These are phyloP conservation scores for Trichoderma sp. DNA, from an alignment of 2,329 filamentous ascomycete species.

Conservation along the genomic window DNA sequence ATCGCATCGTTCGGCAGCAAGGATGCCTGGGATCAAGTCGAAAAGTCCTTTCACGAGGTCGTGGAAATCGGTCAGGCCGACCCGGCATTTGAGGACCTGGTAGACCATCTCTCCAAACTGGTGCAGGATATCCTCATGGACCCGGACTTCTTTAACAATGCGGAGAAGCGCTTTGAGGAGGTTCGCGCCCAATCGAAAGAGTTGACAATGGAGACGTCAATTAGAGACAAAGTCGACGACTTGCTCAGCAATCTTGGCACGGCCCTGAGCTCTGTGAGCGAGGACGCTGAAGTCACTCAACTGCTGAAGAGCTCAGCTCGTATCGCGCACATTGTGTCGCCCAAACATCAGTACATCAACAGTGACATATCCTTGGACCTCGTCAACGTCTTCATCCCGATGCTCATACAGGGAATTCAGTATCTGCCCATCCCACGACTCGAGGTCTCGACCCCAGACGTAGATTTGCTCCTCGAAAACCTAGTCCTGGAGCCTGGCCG, in stretches of 20 bases:
- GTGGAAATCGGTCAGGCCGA: conserved; percentile 72
- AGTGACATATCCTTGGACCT: conserved; percentile 70
- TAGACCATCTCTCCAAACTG: conserved; percentile 68
- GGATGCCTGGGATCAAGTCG: conserved; percentile 71
- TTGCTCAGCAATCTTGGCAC: conserved; percentile 66
- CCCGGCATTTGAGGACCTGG: conserved; percentile 75
- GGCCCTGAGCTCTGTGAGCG: conserved; percentile 64
- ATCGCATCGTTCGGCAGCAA: conserved; percentile 74
- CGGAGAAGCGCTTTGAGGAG: conserved; percentile 53
- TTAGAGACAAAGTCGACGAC: conserved; percentile 69
- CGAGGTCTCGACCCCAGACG: conserved; percentile 78
- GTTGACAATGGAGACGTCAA: conserved; percentile 61
- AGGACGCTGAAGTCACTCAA: conserved; percentile 69
- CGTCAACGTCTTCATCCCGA: conserved; percentile 76
- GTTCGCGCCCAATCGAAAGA: conserved; percentile 57
- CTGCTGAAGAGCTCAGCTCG: conserved; percentile 64
- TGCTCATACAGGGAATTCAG: conserved; percentile 73
- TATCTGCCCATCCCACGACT: conserved; percentile 86
- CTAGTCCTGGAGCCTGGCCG: conserved; percentile 83
- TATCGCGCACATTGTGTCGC: conserved; percentile 68
- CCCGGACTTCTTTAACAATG: conserved; percentile 78
- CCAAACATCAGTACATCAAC: conserved; percentile 61
- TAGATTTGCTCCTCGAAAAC: conserved; percentile 87
- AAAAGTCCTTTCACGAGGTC: conserved; percentile 65
- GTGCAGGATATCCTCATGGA: conserved; percentile 81